Evolutionary conservation across 2,329 filamentous ascomycete genomes (phyloP), one percentile per base, ranked within the genome.

Genomic region (Pestalotiopsis fici): DNA sequence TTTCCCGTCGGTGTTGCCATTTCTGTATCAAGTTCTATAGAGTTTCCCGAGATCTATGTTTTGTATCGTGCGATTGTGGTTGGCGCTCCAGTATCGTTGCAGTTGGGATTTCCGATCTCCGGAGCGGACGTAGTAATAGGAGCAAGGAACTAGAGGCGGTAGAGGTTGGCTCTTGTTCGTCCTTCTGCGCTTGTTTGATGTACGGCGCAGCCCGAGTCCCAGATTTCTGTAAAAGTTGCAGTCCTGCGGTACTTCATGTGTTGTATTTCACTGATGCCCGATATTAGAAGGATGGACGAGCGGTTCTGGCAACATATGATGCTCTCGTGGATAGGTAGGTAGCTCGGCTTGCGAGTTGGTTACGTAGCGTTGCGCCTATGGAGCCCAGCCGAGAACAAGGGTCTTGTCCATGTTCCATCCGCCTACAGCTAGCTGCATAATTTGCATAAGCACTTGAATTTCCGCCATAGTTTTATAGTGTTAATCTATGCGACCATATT

Each of bases 1-100:
- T 82, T 89, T 71, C 87, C 83, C 59, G 84, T 81, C 67, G 83
- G 80, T 72, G 84, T 77, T 70, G 86, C 82, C 87, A 89, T 90
- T 71, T 35, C 63, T 43, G 39, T 50, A 21, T 5, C 23, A 43
- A 35, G 47, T 43, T 15, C 11, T 47, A 54, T 15, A 27, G 12
- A 15, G 25, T 60, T 3, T 15, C 18, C 7, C 6, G 25, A 37
- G 37, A 21, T n/a, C 12, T 9, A 60, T 3, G 2, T 5, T n/a
- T 31, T 37, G 13, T 25, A 21, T 37, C 15, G 1, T 15, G n/a
- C 7, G 57, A 23, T 18, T 13, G 28, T 50, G 25, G 43, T 50
- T 9, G 15, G 18, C 18, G 15, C 15, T 23, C 4, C 18, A 7
- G 43, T 18, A 9, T 21, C 11, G n/a, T 50, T 18, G 43, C 43